phyloP scores from a whole-genome alignment of 495 filamentous ascomycete species.

The Penicillium taxi region DNA sequence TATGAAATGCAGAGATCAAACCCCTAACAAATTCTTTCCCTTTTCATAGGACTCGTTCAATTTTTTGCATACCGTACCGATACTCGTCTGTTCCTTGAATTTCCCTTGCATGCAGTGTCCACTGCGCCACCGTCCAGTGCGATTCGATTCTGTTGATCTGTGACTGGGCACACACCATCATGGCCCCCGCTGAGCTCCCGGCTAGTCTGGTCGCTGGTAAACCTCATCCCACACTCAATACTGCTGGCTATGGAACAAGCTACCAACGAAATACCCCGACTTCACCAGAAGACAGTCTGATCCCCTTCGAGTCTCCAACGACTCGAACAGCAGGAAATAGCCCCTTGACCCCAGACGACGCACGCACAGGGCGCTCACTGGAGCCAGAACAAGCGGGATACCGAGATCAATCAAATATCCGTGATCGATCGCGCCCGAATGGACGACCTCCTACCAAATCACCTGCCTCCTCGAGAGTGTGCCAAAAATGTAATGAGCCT shows the following conservation, averaged over 20 bases:
- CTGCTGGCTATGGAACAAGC: slow-evolving; percentile 31
- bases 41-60: slow-evolving; percentile 9
- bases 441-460: slow-evolving; percentile 38
- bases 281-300: slow-evolving; percentile 37
- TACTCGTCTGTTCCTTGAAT: slow-evolving; percentile 2
- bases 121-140: slow-evolving; percentile 3
- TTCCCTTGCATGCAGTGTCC: slow-evolving; percentile 15
- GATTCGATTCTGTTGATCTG: slow-evolving; percentile 11
- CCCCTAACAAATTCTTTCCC: slow-evolving; percentile 6
- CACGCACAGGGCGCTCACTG: slow-evolving; percentile 24
- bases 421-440: slow-evolving; percentile 39
- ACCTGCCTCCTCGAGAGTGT: slow-evolving; percentile 48
- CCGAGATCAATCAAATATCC: slow-evolving; percentile 31
- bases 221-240: slow-evolving; percentile 35
- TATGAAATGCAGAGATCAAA: not conserved
- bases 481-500: slow-evolving; percentile 79
- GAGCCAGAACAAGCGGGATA: slow-evolving; percentile 30
- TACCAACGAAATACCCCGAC: slow-evolving; percentile 38
- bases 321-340: slow-evolving; percentile 26
- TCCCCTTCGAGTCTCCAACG: slow-evolving; percentile 39
- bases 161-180: slow-evolving; percentile 31
- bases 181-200: slow-evolving; percentile 42
- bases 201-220: slow-evolving; percentile 45
- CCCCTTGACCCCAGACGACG: slow-evolving; percentile 26
- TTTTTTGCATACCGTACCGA: not conserved